Evolutionary conservation across 1,139 yeast species (phyloP).

Genomic region (Yamadazyma spencermartinsiae): DNA sequence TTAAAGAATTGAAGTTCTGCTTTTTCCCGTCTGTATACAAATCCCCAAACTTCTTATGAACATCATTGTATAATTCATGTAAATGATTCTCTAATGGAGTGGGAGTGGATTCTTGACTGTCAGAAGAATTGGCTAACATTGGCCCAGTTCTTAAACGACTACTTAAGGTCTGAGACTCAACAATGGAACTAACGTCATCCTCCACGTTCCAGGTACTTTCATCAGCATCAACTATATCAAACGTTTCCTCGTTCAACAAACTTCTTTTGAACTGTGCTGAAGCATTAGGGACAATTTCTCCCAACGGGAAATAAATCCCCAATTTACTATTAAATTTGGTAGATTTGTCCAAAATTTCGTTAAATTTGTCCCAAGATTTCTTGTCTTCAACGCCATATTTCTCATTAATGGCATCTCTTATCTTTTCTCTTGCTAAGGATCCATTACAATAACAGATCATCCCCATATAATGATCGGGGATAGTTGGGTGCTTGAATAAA

Average conservation of each 20-base stretch:
- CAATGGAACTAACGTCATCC: slow-evolving; percentile 73
- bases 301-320: slow-evolving; percentile 84
- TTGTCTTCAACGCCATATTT: slow-evolving; percentile 32
- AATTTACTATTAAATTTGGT: slow-evolving; percentile 44
- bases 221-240: slow-evolving; percentile 8
- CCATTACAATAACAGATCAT: slow-evolving; percentile 96
- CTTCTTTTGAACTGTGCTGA: slow-evolving; percentile 57
- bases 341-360: slow-evolving; percentile 49
- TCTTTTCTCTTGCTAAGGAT: slow-evolving; percentile 77
- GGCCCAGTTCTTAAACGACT: slow-evolving; percentile 82
- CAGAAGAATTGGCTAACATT: slow-evolving; percentile 39
- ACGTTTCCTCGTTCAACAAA: slow-evolving; percentile 26
- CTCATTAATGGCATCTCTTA: slow-evolving; percentile 63
- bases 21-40: slow-evolving; percentile 51
- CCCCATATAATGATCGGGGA: slow-evolving; percentile 79
- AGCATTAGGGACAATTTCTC: slow-evolving; percentile 87
- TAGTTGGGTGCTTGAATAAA: slow-evolving; percentile 82
- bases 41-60: slow-evolving; percentile 38
- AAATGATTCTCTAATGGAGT: slow-evolving; percentile 17
- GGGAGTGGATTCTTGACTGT: slow-evolving; percentile 17
- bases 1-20: slow-evolving; percentile 42
- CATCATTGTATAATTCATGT: slow-evolving; percentile 23
- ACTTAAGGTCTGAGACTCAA: slow-evolving; percentile 85
- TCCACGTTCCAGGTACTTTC: slow-evolving; percentile 43
- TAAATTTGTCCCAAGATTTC: slow-evolving; percentile 65